Percentiles rank a stretch among this genome's conserved stretches.
phyloP scores from a whole-genome alignment of 352 stramenopile genomes.

The Phytophthora foliorum region DNA sequence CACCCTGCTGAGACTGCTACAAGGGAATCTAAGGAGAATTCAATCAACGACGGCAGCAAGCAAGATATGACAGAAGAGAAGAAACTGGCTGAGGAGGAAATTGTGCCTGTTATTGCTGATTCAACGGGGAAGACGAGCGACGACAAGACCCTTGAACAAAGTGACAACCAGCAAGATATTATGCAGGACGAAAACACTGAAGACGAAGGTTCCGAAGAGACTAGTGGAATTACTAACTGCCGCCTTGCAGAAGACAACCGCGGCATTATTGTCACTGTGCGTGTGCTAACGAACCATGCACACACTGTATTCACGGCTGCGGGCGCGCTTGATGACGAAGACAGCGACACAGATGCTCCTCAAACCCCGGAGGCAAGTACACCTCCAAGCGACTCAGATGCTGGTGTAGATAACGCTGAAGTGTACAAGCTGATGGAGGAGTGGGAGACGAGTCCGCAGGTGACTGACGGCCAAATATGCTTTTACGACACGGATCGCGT shows the following conservation, averaged over 20 bases:
- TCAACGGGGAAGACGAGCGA: neutral
- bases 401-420: slow-evolving; percentile 1
- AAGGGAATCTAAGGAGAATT: slow-evolving; percentile 19
- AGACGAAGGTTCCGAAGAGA: slow-evolving; percentile 20
- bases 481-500: slow-evolving; percentile 71
- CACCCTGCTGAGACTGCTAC: slow-evolving; percentile 15
- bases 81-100: slow-evolving; percentile 7
- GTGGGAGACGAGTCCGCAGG: slow-evolving; percentile 48
- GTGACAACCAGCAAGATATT: slow-evolving; percentile 3
- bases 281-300: slow-evolving; percentile 35
- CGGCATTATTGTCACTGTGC: slow-evolving; percentile 46
- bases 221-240: slow-evolving; percentile 29
- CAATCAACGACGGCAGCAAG: slow-evolving; percentile 1
- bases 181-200: slow-evolving; percentile 9
- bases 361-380: slow-evolving; percentile 17
- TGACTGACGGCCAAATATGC: slow-evolving; percentile 71
- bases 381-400: neutral
- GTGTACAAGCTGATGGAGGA: slow-evolving; percentile 27
- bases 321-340: slow-evolving; percentile 21
- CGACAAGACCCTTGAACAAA: slow-evolving; percentile 27
- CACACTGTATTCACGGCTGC: slow-evolving; percentile 22
- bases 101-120: slow-evolving; percentile 10
- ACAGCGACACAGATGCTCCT: slow-evolving; percentile 6
- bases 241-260: slow-evolving; percentile 41
- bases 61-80: slow-evolving; percentile 6